These are phyloP conservation scores for Tricholoma hemisulphureum DNA, from an alignment of 768 basidiomycete genomes.

Conservation along the genomic window DNA sequence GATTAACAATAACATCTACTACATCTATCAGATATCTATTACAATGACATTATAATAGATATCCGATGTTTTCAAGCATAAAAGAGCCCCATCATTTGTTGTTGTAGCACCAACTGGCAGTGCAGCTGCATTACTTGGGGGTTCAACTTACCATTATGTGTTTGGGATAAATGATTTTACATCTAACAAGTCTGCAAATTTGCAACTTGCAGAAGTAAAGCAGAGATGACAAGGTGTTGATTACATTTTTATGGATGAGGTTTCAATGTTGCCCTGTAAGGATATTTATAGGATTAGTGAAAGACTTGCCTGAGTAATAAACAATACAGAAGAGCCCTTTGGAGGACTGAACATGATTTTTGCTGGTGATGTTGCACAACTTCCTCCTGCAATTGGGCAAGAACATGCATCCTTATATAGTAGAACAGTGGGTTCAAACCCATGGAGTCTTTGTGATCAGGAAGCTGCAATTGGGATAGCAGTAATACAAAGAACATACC, in stretches of 20 bases:
- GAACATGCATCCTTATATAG: conserved; percentile 2
- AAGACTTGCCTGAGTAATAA: conserved; percentile 19
- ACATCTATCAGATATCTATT: too few relatives aligned
- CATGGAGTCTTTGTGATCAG: neutral
- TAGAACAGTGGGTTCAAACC: neutral
- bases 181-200: conserved; percentile 1
- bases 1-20: too few relatives aligned
- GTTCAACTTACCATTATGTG: conserved; percentile 25
- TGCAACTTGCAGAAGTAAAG: conserved; percentile 10
- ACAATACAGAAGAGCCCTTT: conserved; percentile 22
- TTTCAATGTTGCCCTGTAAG: conserved; percentile 39
- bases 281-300: conserved; percentile 31
- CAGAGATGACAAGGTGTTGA: conserved; percentile 17
- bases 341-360: conserved; percentile 30
- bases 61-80: conserved; percentile 12
- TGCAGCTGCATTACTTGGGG: conserved; percentile 26
- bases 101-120: conserved; percentile 27
- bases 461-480: conserved; percentile 13
- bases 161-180: conserved; percentile 7
- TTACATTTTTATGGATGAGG: conserved; percentile 41
- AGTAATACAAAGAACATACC: neutral
- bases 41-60: too few relatives aligned
- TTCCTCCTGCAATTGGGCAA: neutral
- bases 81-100: conserved; percentile 24
- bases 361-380: conserved; percentile 4